Evolutionary conservation across 768 basidiomycete genomes (phyloP), one percentile per base, ranked within the genome.

Genomic region (Calocybe indica): DNA sequence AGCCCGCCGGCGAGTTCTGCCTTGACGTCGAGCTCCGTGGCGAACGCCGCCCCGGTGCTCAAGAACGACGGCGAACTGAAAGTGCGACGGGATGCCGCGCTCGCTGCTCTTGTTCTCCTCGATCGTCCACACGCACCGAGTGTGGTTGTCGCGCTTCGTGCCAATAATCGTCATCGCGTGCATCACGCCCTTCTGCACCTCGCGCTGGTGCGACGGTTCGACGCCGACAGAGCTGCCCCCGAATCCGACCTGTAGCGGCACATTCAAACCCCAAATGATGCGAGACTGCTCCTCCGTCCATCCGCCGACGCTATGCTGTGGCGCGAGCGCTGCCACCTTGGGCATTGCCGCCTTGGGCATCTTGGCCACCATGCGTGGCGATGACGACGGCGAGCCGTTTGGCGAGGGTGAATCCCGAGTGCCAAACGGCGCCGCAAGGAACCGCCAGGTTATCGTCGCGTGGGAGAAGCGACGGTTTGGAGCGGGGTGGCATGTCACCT

Each of bases 251-350:
- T 53, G 43, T 5, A 46, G 48, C 1, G 52, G 54, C 7, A 48
- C 32, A 6, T 50, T 45, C 22, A 57, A 33, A 5, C 52, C 46
- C 58, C 58, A 59, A 6, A 55, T 38, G 10, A 59, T 48, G 31
- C 40, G 53, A 2, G 58, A 52, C 47, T 57, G 56, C 41, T 59
- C 58, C 44, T 57, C 54, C 12, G 58, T 56, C 58, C 58, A 58
- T 22, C 56, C 58, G 12, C 58, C 58, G 34, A 54, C 50, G 35
- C 54, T 55, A 37, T 59, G 55, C 37, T 53, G 52, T 2, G 58
- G 58, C 8, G 58, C 56, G 13, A 58, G 47, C 0, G 48, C 33
- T 29, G 55, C 12, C 5, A 58, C 40, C 47, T 52, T 57, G 9
- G 55, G 51, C 22, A 12, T 29, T 22, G 22, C 22, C 1, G 22